Base-by-base conservation (phyloP, 2,329 filamentous ascomycete genomes). In the Thelonectria discophora region DNA sequence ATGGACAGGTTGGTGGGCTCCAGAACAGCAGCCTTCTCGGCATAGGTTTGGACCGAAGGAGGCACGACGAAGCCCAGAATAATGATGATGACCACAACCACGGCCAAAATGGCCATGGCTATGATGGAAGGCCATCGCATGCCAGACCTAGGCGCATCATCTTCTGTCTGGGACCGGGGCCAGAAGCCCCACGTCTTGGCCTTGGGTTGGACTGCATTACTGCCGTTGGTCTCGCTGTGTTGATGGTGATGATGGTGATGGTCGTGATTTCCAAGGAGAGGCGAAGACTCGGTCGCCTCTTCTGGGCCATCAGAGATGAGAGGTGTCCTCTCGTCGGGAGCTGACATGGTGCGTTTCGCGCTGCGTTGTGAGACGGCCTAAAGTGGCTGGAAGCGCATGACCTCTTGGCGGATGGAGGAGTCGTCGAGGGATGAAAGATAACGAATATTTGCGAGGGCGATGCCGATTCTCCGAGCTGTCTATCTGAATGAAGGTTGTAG, bases 1-100 rank as follows among this genome's bases (percentile, higher is more conserved):
- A 99, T 88, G 2, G 93, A 93, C 18, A 99, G 79, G 67, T 89
- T 91, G 6, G 90, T 93, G 2, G 95, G 92, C 73, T 94, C 88
- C 67, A 99, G 86, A 17, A 94, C 88, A 21, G 90, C 84, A 3
- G 94, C 92, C 75, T 94, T 84, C 77, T 94, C 90, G 50, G 91
- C 92, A 77, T 99, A 99, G 73, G 92, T 86, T 77, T 97, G 88
- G 11, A 97, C 87, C 8, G 90, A 87, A 15, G 90, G 88, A 2
- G 94, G 94, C 0, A 90, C 86, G 55, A 97, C 85, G 78, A 97
- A 97, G 15, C 89, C 92, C 58, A 94, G 80, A 15, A 90, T 78
- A 60, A 97, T 88, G 68, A 97, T 92, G 27, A 83, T 75, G 20
- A 94, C 70, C 6, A 90, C 82, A 7, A 88, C 71, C 2, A 86